Conservation (phyloP, 768 basidiomycete species). For the Russula ochroleuca region DNA sequence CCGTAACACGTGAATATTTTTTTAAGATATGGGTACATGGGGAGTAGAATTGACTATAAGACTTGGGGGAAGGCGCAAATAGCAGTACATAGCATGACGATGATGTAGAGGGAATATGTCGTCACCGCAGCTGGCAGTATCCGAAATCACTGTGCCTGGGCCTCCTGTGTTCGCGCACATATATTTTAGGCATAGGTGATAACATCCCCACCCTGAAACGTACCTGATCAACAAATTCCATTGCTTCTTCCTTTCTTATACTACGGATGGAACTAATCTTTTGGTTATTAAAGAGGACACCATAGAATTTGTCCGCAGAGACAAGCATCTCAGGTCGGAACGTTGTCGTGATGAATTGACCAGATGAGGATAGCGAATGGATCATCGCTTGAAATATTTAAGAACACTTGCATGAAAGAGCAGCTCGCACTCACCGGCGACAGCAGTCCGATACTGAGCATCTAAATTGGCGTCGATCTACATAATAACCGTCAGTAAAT, state of each 20-base stretch:
- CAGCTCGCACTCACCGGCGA: conserved; percentile 64
- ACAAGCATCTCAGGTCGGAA: conserved; percentile 98
- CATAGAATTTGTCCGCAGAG: conserved; percentile 94
- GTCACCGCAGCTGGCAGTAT: background rate
- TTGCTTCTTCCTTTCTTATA: conserved; percentile 87
- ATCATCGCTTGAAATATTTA: conserved; percentile 71
- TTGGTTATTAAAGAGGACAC: conserved; percentile 93
- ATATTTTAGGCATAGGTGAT: conserved; percentile 3
- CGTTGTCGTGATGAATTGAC: conserved; percentile 97
- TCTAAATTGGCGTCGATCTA: conserved; percentile 97
- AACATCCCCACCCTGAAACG: conserved; percentile 24
- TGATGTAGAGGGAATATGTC: background rate
- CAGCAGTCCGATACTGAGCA: conserved; percentile 95
- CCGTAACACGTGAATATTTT: conserved; percentile 5
- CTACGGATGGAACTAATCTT: conserved; percentile 87
- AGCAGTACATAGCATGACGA: background rate
- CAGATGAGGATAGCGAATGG: conserved; percentile 76
- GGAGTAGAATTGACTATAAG: background rate
- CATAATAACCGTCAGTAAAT: background rate
- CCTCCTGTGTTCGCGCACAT: conserved; percentile 37
- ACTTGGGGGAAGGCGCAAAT: background rate
- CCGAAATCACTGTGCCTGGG: conserved; percentile 42
- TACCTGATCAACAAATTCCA: conserved; percentile 91
- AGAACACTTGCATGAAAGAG: background rate
- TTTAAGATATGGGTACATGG: no score